A percentile compares a stretch with the other conserved stretches of the same genome.
Evolutionary conservation across 352 stramenopile species (phyloP).

Genomic region (Phytophthora sansomeana): DNA sequence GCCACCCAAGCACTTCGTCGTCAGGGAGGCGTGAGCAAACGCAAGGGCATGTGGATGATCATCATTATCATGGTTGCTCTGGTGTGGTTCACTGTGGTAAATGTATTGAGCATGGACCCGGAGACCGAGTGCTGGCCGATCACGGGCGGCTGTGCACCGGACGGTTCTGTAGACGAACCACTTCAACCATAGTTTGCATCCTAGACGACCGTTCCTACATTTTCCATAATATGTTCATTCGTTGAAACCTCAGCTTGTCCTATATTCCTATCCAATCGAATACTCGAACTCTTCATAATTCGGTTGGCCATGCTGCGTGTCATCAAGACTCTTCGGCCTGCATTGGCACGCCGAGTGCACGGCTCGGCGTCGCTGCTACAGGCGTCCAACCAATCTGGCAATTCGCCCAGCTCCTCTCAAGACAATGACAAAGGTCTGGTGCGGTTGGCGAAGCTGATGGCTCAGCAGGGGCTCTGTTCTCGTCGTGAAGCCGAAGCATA

Average conservation of each 20-base stretch:
- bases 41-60: slow-evolving; percentile 46
- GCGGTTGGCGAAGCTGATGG: slow-evolving; percentile 85
- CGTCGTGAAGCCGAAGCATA: slow-evolving; percentile 83
- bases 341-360: slow-evolving; percentile 30
- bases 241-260: background rate
- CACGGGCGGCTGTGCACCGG: slow-evolving; percentile 57
- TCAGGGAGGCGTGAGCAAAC: slow-evolving; percentile 50
- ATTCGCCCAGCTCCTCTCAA: slow-evolving; percentile 8
- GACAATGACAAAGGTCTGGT: slow-evolving; percentile 42
- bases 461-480: slow-evolving; percentile 78
- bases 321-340: slow-evolving; percentile 27
- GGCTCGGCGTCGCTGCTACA: slow-evolving; percentile 30
- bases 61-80: slow-evolving; percentile 45
- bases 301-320: slow-evolving; percentile 33
- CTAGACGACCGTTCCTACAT: background rate
- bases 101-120: slow-evolving; percentile 64
- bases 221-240: background rate
- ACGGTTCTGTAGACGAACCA: slow-evolving; percentile 8
- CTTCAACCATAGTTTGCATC: slow-evolving; percentile 12
- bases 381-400: background rate
- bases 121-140: slow-evolving; percentile 73
- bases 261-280: slow-evolving; percentile 16
- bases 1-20: slow-evolving; percentile 45
- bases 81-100: slow-evolving; percentile 55
- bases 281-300: slow-evolving; percentile 11